Evolutionary conservation across 371 early-diverging fungal species (phyloP).

Genomic region (Lichtheimia hyalospora): DNA sequence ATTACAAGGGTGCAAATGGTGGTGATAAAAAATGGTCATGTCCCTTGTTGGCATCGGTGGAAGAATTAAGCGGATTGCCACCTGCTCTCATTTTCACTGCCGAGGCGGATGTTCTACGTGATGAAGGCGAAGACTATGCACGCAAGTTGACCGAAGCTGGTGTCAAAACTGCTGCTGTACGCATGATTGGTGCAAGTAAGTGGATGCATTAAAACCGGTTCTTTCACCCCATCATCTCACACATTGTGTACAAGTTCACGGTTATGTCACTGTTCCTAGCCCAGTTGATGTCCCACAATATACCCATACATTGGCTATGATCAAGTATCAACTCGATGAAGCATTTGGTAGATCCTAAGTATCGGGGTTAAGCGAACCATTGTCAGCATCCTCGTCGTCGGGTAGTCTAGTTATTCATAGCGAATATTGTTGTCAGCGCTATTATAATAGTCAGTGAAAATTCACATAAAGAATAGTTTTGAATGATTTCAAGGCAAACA

Average conservation of each 20-base stretch:
- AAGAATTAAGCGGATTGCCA: conserved; percentile 30
- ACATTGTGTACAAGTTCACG: conserved; percentile 11
- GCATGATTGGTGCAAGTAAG: conserved; percentile 19
- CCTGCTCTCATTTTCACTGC: conserved; percentile 34
- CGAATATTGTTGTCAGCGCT: no score
- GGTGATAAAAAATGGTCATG: not conserved
- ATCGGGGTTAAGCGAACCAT: no score
- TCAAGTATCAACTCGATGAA: conserved; percentile 6
- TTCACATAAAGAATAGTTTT: no score
- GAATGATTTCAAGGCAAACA: no score
- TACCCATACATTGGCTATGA: conserved; percentile 10
- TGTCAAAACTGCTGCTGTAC: conserved; percentile 16
- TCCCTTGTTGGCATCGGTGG: conserved; percentile 15
- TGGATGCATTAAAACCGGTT: not conserved
- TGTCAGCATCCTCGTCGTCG: no score
- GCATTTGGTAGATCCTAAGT: conserved; percentile 1
- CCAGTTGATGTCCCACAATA: conserved; percentile 9
- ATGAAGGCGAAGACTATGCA: conserved; percentile 37
- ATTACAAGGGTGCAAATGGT: not conserved
- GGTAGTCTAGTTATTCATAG: no score
- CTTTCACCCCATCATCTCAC: not conserved
- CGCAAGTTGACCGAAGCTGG: conserved; percentile 28
- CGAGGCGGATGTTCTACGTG: conserved; percentile 35
- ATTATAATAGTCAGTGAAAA: no score
- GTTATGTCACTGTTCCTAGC: conserved; percentile 12